Percentiles rank a stretch among this genome's conserved stretches.
Evolutionary conservation across 345 rosid species (phyloP).

Genomic region (Bruguiera parviflora): DNA sequence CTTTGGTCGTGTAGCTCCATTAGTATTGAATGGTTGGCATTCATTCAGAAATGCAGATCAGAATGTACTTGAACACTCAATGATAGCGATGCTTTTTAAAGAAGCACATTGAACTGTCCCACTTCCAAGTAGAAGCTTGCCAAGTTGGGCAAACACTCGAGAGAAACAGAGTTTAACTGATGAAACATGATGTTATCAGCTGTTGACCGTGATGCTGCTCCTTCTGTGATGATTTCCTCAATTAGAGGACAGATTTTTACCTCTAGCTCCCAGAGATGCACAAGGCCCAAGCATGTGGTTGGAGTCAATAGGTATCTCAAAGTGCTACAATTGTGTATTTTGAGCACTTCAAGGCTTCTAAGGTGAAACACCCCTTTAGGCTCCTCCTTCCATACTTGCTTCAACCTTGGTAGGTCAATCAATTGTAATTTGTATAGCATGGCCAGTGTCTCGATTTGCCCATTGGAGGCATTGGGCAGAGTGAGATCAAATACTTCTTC

Average conservation of each 20-base stretch:
- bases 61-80: too few relatives aligned
- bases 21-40: too few relatives aligned
- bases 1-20: too few relatives aligned
- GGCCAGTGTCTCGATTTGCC: neutral
- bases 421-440: neutral
- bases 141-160: neutral
- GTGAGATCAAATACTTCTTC: neutral
- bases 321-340: conserved; percentile 8
- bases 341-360: neutral
- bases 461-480: too few relatives aligned
- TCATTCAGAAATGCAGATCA: neutral
- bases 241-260: neutral
- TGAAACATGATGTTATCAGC: neutral
- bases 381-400: neutral
- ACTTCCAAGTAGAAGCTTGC: neutral
- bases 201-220: neutral
- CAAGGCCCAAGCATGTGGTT: neutral
- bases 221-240: neutral
- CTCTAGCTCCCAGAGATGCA: neutral
- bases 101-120: conserved; percentile 1
- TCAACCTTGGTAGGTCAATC: neutral
- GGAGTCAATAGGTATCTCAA: conserved; percentile 11
- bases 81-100: neutral
- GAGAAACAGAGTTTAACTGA: neutral
- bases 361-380: neutral